Conservation (phyloP, 148 eudicot genomes). For the Fagopyrum homotropicum region DNA sequence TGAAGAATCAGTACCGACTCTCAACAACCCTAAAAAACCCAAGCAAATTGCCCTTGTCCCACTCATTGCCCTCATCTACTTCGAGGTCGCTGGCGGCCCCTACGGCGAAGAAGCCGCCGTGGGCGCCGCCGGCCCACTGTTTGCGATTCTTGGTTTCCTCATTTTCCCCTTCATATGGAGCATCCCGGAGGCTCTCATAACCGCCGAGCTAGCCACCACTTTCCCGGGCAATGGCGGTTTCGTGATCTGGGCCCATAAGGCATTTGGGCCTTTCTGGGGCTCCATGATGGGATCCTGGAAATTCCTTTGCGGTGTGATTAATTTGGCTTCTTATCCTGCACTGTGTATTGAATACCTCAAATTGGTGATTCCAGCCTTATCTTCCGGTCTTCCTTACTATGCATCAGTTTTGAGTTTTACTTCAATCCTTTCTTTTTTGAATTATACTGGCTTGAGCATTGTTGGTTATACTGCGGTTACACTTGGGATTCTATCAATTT, state of each 20-base stretch:
- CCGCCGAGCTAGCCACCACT: constrained; percentile 42
- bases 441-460: constrained; percentile 30
- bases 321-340: constrained; percentile 34
- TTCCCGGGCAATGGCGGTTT: constrained; percentile 38
- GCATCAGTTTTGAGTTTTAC: constrained; percentile 19
- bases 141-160: constrained; percentile 30
- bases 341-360: constrained; percentile 34
- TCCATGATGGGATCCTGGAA: constrained; percentile 39
- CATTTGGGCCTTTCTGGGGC: constrained; percentile 38
- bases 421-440: constrained; percentile 22
- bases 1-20: constrained; percentile 5
- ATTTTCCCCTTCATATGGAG: constrained; percentile 39
- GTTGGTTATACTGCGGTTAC: constrained; percentile 32
- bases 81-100: constrained; percentile 37
- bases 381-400: constrained; percentile 26
- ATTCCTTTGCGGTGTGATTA: constrained; percentile 33
- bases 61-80: constrained; percentile 34
- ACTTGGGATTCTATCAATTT: constrained; percentile 24
- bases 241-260: constrained; percentile 34
- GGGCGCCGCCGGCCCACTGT: constrained; percentile 24
- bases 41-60: constrained; percentile 27
- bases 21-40: not conserved
- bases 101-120: constrained; percentile 36
- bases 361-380: constrained; percentile 23
- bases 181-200: constrained; percentile 34